These are phyloP conservation scores for Verticillium nonalfalfae DNA, from an alignment of 2,329 filamentous ascomycete genomes.

Conservation along the genomic window DNA sequence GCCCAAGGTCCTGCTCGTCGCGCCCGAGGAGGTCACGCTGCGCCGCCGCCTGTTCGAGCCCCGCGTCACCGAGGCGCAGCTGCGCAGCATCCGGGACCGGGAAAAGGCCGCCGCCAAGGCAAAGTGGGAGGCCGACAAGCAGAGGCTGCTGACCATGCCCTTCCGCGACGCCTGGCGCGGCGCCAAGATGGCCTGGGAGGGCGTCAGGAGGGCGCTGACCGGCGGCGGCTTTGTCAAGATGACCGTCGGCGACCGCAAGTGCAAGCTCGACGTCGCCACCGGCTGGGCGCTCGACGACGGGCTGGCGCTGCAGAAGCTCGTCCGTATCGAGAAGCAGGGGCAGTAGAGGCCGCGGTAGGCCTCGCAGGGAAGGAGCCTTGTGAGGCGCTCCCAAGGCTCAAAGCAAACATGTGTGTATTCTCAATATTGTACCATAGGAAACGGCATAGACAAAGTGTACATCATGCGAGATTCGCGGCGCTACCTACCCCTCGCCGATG, in stretches of 20 bases:
- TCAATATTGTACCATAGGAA: not conserved
- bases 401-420: not conserved
- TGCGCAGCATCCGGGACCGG: conserved; percentile 20
- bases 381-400: not conserved
- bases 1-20: conserved; percentile 32
- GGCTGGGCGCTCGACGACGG: conserved; percentile 56
- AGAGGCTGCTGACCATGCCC: conserved; percentile 50
- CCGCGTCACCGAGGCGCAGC: conserved; percentile 15
- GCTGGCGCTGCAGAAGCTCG: conserved; percentile 49
- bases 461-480: not conserved
- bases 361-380: not conserved
- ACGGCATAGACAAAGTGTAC: not conserved
- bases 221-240: conserved; percentile 51
- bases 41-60: conserved; percentile 26
- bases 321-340: conserved; percentile 21
- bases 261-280: conserved; percentile 51
- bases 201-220: conserved; percentile 44
- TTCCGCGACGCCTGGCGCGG: conserved; percentile 44
- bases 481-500: not conserved
- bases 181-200: conserved; percentile 32
- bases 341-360: not conserved
- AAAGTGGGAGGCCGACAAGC: conserved; percentile 43
- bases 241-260: conserved; percentile 36
- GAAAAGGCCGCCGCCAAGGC: conserved; percentile 30
- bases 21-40: conserved; percentile 28